These are phyloP conservation scores for Chalciporus sp. DNA, from an alignment of 1,284 basidiomycete species.

Conservation along the genomic window DNA sequence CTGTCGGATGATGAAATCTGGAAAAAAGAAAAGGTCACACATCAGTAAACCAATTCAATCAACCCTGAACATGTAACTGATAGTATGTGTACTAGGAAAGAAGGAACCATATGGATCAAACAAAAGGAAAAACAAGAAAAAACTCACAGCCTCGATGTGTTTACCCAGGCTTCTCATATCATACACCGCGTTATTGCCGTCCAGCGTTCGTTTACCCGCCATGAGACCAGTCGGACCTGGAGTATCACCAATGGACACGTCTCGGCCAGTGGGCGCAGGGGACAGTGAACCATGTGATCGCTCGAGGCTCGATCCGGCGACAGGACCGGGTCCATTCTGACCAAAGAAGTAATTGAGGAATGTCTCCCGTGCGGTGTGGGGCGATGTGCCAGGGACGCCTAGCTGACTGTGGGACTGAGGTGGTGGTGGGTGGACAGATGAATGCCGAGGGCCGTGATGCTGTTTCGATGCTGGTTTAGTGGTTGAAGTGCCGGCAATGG, in stretches of 20 bases:
- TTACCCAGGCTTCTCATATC: constrained; percentile 99
- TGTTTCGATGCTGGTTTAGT: constrained; percentile 41
- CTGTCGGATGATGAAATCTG: constrained; percentile 47
- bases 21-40: neutral
- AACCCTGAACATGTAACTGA: constrained; percentile 7
- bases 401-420: constrained; percentile 32
- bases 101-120: neutral
- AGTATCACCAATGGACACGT: constrained; percentile 56
- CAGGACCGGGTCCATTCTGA: constrained; percentile 71
- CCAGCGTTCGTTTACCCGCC: constrained; percentile 65
- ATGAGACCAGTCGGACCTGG: constrained; percentile 58
- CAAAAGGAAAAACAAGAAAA: neutral
- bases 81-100: neutral
- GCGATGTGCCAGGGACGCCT: constrained; percentile 41
- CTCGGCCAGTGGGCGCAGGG: constrained; percentile 57
- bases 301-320: constrained; percentile 54
- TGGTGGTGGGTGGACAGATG: constrained; percentile 27
- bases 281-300: constrained; percentile 22
- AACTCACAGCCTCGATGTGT: constrained; percentile 89
- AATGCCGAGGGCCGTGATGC: constrained; percentile 37
- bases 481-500: constrained; percentile 26
- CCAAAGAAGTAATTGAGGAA: constrained; percentile 98
- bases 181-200: constrained; percentile 85
- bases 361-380: constrained; percentile 75
- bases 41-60: neutral